Evolutionary conservation across 257 asterid species (phyloP).

Genomic region (Solanum gracilifrons): DNA sequence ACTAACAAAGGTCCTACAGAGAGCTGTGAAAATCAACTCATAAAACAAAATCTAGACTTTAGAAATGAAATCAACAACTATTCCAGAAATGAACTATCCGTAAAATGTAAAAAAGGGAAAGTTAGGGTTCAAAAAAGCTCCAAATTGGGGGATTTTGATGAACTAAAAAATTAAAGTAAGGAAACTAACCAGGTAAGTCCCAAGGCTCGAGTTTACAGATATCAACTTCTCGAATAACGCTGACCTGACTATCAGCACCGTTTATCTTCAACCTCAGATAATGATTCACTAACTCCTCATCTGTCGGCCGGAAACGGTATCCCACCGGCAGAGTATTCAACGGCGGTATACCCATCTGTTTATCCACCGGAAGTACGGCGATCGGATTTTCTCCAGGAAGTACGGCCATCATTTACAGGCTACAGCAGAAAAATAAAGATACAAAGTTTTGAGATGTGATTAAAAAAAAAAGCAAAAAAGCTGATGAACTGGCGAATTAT

Average conservation of each 20-base stretch:
- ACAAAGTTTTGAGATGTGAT: background rate
- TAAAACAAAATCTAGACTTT: background rate
- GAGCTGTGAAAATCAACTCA: background rate
- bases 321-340: slow-evolving; percentile 67
- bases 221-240: slow-evolving; percentile 76
- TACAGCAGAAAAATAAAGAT: background rate
- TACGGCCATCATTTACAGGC: slow-evolving; percentile 49
- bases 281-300: slow-evolving; percentile 78
- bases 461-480: background rate
- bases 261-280: slow-evolving; percentile 64
- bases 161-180: background rate
- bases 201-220: slow-evolving; percentile 71
- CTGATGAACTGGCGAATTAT: background rate
- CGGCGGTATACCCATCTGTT: slow-evolving; percentile 52
- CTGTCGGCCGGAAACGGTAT: slow-evolving; percentile 85
- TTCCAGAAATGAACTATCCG: background rate
- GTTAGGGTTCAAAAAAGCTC: background rate
- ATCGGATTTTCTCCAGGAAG: slow-evolving; percentile 29
- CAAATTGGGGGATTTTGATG: background rate
- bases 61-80: background rate
- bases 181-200: slow-evolving; percentile 63
- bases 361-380: slow-evolving; percentile 40
- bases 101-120: background rate
- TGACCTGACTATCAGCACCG: slow-evolving; percentile 45
- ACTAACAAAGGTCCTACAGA: background rate